Base-by-base conservation (phyloP, 2,329 filamentous ascomycete genomes). In the Ceratocystis diversiconidia region DNA sequence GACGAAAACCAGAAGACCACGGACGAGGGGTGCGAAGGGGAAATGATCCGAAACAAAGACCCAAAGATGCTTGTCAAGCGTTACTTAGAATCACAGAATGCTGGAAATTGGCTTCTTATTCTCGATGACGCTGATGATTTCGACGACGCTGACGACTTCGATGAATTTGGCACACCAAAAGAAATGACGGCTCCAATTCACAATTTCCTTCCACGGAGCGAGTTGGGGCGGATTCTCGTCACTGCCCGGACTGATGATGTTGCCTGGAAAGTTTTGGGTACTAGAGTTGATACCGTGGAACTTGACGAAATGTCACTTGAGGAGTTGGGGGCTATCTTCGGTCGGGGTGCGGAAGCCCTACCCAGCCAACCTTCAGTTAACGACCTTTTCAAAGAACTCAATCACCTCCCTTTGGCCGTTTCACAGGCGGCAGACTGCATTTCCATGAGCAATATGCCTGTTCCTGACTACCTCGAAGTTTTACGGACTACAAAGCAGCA, bases 161-260 rank as follows among this genome's bases (percentile, higher is more conserved):
- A 22, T 8, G 7, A 8, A 8, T 6, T 22, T 5, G 19, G 17
- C 2, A 8, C 3, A 65, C 6, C 50, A 66, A 30, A 3, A 30
- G 28, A 5, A 15, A 36, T 8, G 61, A 17, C 36, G 19, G 5
- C 28, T 30, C 3, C 19, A 19, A 60, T 65, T 10, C 15, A 17
- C 0, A 64, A 73, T 3, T 72, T 72, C 67, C 68, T 78, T 3
- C 75, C 74, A 0, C 61, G 59, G 0, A 69, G 65, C n/a, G 8
- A 52, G 3, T 62, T 66, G 1, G 64, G 67, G 30, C 61, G 28
- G 17, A 62, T 64, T 15, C 55, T 68, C 1, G 36, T 68, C 36
- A 68, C 41, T n/a, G 67, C 52, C 2, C 65, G 63, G 28, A 52
- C 50, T 52, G 6, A 43, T 10, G 3, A 67, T 30, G 59, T 50